Base-by-base conservation (phyloP, 176 grass and related monocot genomes). In the Oryza punctata region DNA sequence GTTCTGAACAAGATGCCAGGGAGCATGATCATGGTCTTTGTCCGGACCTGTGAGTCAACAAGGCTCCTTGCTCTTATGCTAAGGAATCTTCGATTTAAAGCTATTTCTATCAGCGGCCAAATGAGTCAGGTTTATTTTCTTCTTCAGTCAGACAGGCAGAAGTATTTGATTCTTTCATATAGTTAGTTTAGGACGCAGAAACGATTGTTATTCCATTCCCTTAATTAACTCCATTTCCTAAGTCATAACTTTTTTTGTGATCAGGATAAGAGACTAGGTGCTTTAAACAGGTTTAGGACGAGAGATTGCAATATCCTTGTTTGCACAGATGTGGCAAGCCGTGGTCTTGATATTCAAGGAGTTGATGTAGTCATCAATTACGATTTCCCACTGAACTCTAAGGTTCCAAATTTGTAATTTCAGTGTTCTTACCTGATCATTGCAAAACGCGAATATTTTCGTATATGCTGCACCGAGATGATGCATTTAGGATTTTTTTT, bases 351-450 rank as follows among this genome's bases (percentile, higher is more conserved):
- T 74, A 95, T 95, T 70, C 89, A 94, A 86, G 91, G 92, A 67
- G 96, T 98, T 67, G 85, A 96, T 81, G 33, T 96, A 67, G 91
- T 98, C 73, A 94, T 94, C 35, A 98, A 98, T 83, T 96, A 98
- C 82, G 91, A 98, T 64, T 94, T 98, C 79, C 93, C 96, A 46
- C 90, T 90, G 46, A 96, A 93, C 78, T 90, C 96, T 54, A 98
- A 95, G 96, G 93, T 98, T 29, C 11, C 21, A 67, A 66, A 4
- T 69, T 71, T 71, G 32, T 59, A 23, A 29, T 78, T 84, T 26
- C 19, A 81, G 29, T 33, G 45, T 54, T 73, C 69, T 37, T 27
- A 40, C 25, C 60, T 21, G 40, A 18, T 40, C 32, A 83, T 54
- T 16, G 15, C 64, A 79, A 7, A 70, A 50, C 14, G 14, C 2